Base-by-base conservation (phyloP, 352 stramenopile species). In the Pythium brassicae region DNA sequence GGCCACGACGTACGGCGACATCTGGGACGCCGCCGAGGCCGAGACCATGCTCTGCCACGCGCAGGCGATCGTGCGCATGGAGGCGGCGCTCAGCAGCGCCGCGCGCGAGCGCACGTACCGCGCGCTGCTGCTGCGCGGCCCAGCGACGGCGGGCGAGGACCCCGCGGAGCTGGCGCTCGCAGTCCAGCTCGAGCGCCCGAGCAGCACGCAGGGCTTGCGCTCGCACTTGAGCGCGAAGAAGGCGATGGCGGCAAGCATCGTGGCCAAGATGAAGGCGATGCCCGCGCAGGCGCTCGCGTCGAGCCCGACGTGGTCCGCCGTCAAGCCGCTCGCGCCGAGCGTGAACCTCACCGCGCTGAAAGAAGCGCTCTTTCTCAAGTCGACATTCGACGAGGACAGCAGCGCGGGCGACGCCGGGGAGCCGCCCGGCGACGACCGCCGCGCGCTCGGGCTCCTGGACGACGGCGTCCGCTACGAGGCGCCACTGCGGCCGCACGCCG, bases 1-100 rank as follows among this genome's bases (percentile, higher is more conserved):
- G 68, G 59, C 61, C 19, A 71, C 59, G 11, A 72, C 55, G 32
- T 70, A 71, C 27, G 42, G 44, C 2, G 58, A 57, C n/a, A 54
- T 69, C n/a, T 65, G 48, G 32, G 57, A 42, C n/a, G 40, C 51
- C 7, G 62, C 57, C 4, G 57, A 69, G 12, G 52, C 25, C 17
- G 56, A 65, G 40, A 56, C 42, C 9, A 43, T 59, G 43, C 55
- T 59, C 34, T 48, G 53, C 22, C 45, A 67, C 48, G 61, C 61
- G 15, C 42, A 60, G 27, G 43, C 61, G 12, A 67, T 67, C 44
- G n/a, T 67, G 15, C 55, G 55, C 34, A 67, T 67, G 53, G 61
- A 67, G 55, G 55, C 45, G 20, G 40, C 58, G 22, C 58, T 64
- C 4, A 26, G 48, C 48, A 5, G 5, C 39, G 6, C 19, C 32